Conservation (phyloP, 768 basidiomycete species). For the Hortiboletus campestris region DNA sequence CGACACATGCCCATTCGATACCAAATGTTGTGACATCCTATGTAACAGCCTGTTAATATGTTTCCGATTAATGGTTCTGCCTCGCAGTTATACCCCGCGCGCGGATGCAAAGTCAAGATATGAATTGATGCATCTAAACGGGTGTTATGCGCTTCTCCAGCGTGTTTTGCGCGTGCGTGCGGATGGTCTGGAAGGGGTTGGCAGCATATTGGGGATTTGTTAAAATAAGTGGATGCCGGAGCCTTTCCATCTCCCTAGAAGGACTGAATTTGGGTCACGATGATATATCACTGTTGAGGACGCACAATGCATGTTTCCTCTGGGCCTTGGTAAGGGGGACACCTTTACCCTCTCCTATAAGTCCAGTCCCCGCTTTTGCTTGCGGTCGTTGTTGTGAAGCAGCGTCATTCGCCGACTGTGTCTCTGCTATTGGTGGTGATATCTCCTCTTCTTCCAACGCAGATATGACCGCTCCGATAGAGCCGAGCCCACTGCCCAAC, state of each 20-base stretch:
- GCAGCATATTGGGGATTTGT: constrained; percentile 60
- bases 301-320: constrained; percentile 68
- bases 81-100: neutral
- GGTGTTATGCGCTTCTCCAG: constrained; percentile 49
- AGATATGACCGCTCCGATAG: constrained; percentile 54
- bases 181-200: constrained; percentile 77
- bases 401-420: constrained; percentile 9
- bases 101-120: neutral
- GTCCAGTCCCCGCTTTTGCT: constrained; percentile 38
- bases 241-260: constrained; percentile 59
- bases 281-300: constrained; percentile 10
- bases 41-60: constrained; percentile 25
- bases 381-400: constrained; percentile 16
- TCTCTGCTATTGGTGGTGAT: constrained; percentile 16
- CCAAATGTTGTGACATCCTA: constrained; percentile 18
- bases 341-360: constrained; percentile 67
- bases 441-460: constrained; percentile 43
- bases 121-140: neutral
- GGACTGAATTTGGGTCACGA: neutral
- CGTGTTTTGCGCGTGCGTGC: constrained; percentile 78
- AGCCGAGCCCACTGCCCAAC: constrained; percentile 47
- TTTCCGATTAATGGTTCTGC: neutral
- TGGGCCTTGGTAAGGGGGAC: constrained; percentile 59
- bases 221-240: constrained; percentile 69
- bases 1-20: constrained; percentile 21